These are phyloP conservation scores for Tricholoma sp. DNA, from an alignment of 768 basidiomycete genomes.

Conservation along the genomic window DNA sequence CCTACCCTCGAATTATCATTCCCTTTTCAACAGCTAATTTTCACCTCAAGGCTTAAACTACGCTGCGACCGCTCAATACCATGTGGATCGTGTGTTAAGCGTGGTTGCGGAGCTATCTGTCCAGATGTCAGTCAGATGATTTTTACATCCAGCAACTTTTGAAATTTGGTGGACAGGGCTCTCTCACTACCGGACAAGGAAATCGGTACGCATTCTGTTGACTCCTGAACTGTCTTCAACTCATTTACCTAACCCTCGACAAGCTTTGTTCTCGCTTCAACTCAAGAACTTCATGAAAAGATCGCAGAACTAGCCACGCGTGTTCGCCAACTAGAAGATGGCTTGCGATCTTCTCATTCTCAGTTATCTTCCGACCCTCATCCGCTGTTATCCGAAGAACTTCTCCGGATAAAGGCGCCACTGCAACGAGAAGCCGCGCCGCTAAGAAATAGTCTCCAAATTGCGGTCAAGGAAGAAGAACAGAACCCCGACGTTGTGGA, in stretches of 20 bases:
- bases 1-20: neutral
- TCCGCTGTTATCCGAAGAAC: conserved; percentile 65
- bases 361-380: conserved; percentile 56
- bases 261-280: conserved; percentile 76
- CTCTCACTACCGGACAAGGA: conserved; percentile 76
- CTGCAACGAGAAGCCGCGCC: conserved; percentile 59
- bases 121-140: conserved; percentile 50
- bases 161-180: conserved; percentile 39
- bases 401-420: conserved; percentile 71
- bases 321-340: conserved; percentile 74
- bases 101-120: conserved; percentile 77
- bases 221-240: neutral
- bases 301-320: conserved; percentile 69
- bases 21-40: conserved; percentile 4
- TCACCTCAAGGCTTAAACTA: conserved; percentile 48
- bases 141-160: neutral
- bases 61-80: conserved; percentile 74
- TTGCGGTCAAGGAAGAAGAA: conserved; percentile 56
- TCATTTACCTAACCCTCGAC: conserved; percentile 3
- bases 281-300: conserved; percentile 79
- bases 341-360: conserved; percentile 53
- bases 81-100: conserved; percentile 76
- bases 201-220: conserved; percentile 49
- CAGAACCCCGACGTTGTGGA: conserved; percentile 64
- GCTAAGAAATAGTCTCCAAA: conserved; percentile 31